Conservation (phyloP, 768 basidiomycete genomes). For the Pleurotus ostreatus region DNA sequence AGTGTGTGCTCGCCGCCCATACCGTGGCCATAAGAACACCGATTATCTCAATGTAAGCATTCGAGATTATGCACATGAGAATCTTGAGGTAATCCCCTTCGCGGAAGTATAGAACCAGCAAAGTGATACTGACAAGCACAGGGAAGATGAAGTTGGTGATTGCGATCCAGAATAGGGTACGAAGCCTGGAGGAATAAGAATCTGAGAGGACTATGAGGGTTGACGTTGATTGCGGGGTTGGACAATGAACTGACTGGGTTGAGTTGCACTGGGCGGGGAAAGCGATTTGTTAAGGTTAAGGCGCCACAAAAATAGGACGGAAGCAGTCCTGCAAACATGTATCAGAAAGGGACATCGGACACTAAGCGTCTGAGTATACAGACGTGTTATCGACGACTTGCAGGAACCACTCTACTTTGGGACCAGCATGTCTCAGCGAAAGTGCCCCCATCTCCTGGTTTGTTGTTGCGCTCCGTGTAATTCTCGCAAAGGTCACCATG, state of each 20-base stretch:
- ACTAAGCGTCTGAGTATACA: constrained; percentile 1
- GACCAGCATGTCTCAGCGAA: constrained; percentile 1
- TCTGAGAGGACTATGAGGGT: constrained; percentile 6
- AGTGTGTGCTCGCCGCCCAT: constrained; percentile 16
- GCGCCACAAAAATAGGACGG: constrained; percentile 16
- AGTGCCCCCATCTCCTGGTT: neutral
- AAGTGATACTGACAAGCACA: constrained; percentile 18
- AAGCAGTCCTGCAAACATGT: constrained; percentile 10
- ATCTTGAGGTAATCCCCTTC: constrained; percentile 11
- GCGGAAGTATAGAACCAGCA: constrained; percentile 13
- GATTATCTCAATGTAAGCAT: constrained; percentile 22
- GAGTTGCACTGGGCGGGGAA: neutral
- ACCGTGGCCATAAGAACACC: constrained; percentile 23
- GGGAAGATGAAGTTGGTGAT: constrained; percentile 25
- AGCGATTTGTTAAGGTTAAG: constrained; percentile 7
- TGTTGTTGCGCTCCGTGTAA: neutral
- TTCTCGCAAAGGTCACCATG: constrained; percentile 6
- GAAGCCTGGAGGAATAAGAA: constrained; percentile 10
- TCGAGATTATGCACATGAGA: constrained; percentile 11
- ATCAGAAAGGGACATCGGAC: neutral
- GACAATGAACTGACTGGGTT: no score
- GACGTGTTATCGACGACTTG: constrained; percentile 16
- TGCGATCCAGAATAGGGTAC: constrained; percentile 22
- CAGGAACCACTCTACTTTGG: constrained; percentile 17
- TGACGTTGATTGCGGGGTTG: neutral